phyloP scores from a whole-genome alignment of 2,329 filamentous ascomycete genomes.

The Cladophialophora carrionii region DNA sequence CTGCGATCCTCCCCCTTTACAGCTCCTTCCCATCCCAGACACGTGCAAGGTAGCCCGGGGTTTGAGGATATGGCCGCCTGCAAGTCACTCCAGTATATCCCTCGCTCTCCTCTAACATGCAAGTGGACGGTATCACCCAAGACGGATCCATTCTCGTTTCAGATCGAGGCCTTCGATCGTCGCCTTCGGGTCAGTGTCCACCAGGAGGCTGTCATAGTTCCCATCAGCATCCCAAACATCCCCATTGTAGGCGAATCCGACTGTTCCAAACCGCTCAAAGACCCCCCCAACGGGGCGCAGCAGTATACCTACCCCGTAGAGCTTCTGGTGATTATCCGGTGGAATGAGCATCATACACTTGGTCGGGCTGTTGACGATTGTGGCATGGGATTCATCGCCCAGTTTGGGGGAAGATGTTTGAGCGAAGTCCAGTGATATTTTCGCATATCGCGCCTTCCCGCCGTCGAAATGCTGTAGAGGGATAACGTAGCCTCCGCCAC shows the following conservation, averaged over 20 bases:
- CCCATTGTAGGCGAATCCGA: background rate
- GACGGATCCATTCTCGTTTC: background rate
- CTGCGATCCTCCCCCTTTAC: no score
- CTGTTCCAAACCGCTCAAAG: background rate
- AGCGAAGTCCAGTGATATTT: background rate
- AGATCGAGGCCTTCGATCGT: conserved; percentile 8
- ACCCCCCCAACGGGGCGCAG: background rate
- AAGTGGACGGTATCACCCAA: background rate
- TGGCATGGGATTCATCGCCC: background rate
- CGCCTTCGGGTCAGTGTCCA: background rate
- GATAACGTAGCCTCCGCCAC: background rate
- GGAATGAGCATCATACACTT: conserved; percentile 4
- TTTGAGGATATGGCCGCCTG: background rate
- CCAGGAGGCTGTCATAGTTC: background rate
- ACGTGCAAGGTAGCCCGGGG: background rate
- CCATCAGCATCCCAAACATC: background rate
- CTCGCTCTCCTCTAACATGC: background rate
- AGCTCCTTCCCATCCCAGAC: background rate
- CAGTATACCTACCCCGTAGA: background rate
- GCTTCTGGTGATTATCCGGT: background rate
- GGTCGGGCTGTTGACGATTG: background rate
- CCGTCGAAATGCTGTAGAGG: background rate
- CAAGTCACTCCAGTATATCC: background rate
- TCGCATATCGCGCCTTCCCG: conserved; percentile 1
- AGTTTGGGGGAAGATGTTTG: background rate